Conservation (phyloP, 2,329 filamentous ascomycete species). For the Alternaria incomplexa region DNA sequence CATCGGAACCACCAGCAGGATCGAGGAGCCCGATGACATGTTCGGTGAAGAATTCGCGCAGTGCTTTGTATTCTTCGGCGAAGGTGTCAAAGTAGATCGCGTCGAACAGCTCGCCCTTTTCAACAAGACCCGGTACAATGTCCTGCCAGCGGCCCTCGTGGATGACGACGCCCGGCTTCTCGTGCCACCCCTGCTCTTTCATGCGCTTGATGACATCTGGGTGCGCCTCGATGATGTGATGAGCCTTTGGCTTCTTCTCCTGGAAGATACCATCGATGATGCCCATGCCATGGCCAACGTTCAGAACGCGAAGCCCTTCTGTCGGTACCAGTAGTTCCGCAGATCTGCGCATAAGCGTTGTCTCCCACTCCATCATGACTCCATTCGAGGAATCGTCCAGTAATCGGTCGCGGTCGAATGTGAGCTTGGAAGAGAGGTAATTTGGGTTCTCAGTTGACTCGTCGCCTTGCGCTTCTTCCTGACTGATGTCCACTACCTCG, state of each 20-base stretch:
- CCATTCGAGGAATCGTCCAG: constrained; percentile 57
- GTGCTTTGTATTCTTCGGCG: constrained; percentile 87
- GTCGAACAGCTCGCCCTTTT: constrained; percentile 53
- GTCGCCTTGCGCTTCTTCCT: constrained; percentile 29
- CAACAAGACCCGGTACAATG: constrained; percentile 53
- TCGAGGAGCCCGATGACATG: constrained; percentile 81
- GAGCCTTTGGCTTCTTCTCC: constrained; percentile 50
- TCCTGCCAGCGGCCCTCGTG: constrained; percentile 60
- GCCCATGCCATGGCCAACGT: constrained; percentile 59
- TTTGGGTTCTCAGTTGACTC: constrained; percentile 53
- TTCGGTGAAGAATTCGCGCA: constrained; percentile 87
- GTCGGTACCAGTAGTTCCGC: constrained; percentile 51
- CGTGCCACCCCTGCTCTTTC: constrained; percentile 55
- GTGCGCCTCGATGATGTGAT: constrained; percentile 61
- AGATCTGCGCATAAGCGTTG: constrained; percentile 55
- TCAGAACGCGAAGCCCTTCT: constrained; percentile 54
- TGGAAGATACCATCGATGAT: constrained; percentile 58
- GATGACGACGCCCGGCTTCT: constrained; percentile 56
- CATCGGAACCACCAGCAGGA: constrained; percentile 49
- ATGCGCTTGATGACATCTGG: constrained; percentile 55
- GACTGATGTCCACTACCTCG: constrained; percentile 37
- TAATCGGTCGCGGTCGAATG: constrained; percentile 55
- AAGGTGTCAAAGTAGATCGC: constrained; percentile 95
- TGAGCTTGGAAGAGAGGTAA: constrained; percentile 56
- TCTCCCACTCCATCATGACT: constrained; percentile 63